Conservation (phyloP, 2,329 filamentous ascomycete genomes). For the Aspergillus ruber region DNA sequence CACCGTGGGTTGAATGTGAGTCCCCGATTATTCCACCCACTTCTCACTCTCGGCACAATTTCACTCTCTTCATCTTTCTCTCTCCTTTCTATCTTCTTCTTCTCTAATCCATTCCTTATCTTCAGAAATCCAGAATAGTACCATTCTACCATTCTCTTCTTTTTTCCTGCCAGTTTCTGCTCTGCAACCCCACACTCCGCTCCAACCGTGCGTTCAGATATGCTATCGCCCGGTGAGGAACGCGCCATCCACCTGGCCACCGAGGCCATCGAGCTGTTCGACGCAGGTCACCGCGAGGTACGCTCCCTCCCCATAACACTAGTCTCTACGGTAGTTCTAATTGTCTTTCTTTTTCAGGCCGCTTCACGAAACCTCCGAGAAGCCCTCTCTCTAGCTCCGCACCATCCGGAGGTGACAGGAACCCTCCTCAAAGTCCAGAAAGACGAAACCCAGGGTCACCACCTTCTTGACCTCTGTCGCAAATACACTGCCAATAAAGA, state of each 20-base stretch:
- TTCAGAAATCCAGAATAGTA: no score
- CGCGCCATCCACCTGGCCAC: slow-evolving; percentile 41
- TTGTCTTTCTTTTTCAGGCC: slow-evolving; percentile 25
- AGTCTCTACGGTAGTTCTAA: background rate
- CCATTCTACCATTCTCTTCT: no score
- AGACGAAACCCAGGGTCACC: slow-evolving; percentile 37
- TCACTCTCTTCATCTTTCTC: background rate
- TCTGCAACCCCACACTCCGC: no score
- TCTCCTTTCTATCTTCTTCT: no score
- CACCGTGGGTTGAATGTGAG: background rate
- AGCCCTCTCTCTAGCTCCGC: slow-evolving; percentile 42
- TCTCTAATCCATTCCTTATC: no score
- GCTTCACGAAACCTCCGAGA: slow-evolving; percentile 44
- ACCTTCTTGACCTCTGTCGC: slow-evolving; percentile 39
- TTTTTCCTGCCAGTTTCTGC: no score
- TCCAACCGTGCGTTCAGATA: slow-evolving; percentile 17
- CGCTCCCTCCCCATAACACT: slow-evolving; percentile 3
- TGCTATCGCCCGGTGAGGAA: slow-evolving; percentile 40
- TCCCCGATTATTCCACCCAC: background rate
- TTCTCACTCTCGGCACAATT: background rate
- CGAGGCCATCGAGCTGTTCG: slow-evolving; percentile 42
- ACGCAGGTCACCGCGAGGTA: slow-evolving; percentile 43
- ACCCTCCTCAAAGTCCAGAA: slow-evolving; percentile 41
- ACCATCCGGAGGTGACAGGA: slow-evolving; percentile 39
- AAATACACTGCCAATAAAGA: slow-evolving; percentile 37